Evolutionary conservation across 83 land plant species (phyloP).

Genomic region (Larix sibirica): DNA sequence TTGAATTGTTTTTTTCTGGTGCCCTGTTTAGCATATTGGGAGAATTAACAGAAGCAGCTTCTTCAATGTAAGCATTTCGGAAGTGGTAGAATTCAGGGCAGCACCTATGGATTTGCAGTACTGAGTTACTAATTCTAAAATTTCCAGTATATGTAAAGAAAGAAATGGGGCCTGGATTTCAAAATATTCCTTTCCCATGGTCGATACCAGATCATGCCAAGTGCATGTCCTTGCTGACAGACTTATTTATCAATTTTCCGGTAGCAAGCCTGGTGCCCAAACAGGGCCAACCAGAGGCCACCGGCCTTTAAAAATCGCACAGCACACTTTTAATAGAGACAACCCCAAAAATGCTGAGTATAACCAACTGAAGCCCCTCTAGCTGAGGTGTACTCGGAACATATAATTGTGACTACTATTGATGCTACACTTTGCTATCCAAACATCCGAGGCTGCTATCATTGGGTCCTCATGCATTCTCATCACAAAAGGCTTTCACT

Average conservation of each 20-base stretch:
- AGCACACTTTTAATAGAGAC: neutral
- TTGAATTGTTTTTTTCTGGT: neutral
- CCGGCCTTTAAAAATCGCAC: neutral
- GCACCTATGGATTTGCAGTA: neutral
- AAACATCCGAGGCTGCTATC: neutral
- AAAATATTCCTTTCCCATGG: neutral
- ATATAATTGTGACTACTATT: too few species aligned
- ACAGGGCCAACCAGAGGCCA: neutral
- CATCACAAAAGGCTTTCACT: neutral
- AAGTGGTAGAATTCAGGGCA: neutral
- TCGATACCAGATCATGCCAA: neutral
- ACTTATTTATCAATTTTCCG: neutral
- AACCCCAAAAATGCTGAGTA: neutral
- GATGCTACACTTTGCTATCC: too few species aligned
- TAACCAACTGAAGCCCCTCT: neutral
- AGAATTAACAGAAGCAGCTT: neutral
- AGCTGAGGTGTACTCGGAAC: neutral
- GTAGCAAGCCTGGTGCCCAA: neutral
- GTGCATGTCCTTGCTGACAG: neutral
- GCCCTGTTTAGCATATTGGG: neutral
- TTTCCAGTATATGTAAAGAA: neutral
- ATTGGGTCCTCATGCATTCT: neutral
- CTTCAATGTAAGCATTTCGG: neutral
- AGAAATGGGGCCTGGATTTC: neutral
- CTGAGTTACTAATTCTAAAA: neutral